phyloP scores from a whole-genome alignment of 805 yeast species.

The Candida alai region DNA sequence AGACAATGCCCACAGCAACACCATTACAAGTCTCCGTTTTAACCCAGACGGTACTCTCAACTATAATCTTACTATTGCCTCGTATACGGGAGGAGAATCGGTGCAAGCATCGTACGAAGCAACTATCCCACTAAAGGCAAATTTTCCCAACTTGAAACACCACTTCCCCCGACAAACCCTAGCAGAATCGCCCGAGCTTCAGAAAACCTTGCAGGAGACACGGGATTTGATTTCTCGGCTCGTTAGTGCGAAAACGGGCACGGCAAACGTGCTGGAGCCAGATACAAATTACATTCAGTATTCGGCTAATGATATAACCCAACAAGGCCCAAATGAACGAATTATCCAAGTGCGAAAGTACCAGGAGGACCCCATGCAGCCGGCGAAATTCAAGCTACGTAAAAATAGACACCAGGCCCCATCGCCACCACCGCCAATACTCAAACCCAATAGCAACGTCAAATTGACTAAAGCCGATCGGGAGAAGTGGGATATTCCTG shows the following conservation, averaged over 20 bases:
- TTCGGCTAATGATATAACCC: conserved; percentile 14
- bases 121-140: conserved; percentile 54
- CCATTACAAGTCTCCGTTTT: conserved; percentile 20
- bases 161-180: conserved; percentile 36
- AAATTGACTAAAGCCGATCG: conserved; percentile 67
- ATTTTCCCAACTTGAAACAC: conserved; percentile 36
- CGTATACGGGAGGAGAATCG: no score
- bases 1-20: conserved; percentile 6
- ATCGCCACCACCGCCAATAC: conserved; percentile 59
- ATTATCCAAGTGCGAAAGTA: conserved; percentile 63
- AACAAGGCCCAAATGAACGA: conserved; percentile 24
- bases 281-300: conserved; percentile 19
- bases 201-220: conserved; percentile 52
- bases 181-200: conserved; percentile 40
- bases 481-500: conserved; percentile 81
- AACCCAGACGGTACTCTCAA: conserved; percentile 26
- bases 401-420: conserved; percentile 65
- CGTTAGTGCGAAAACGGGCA: conserved; percentile 37
- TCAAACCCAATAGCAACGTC: conserved; percentile 22
- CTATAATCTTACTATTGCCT: conserved; percentile 23
- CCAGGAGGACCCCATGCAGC: conserved; percentile 81
- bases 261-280: conserved; percentile 40
- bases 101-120: conserved; percentile 46
- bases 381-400: conserved; percentile 69
- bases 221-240: conserved; percentile 50